Evolutionary conservation across 208 protist genomes (phyloP), one percentile per base, ranked within the genome.

Genomic region (Trypanosoma boissoni): DNA sequence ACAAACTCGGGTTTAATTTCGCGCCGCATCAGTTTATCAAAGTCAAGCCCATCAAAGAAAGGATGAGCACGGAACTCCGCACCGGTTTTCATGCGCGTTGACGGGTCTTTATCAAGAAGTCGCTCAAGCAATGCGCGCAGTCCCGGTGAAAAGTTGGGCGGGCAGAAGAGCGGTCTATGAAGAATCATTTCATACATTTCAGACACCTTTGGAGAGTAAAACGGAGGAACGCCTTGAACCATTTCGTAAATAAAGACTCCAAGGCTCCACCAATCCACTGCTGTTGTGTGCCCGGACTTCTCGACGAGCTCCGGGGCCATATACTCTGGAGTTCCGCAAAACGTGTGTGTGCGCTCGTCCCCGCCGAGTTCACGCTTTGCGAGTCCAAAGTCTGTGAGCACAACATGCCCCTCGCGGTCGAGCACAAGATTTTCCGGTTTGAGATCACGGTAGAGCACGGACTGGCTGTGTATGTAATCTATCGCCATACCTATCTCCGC

Each of bases 221-320:
- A 98, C 3, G 95, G 94, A 10, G 94, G 75, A 16, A 73, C 36
- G 32, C 93, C 94, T 8, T 71, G 32, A 12, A 97, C 64, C 84
- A 98, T 95, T 65, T 97, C 94, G 72, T 96, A 98, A 10, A 98
- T 54, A 39, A 99, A 68, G 23, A 97, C 88, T n/a, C 97, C 97
- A 27, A 97, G 80, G 23, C 75, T 81, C 97, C 97, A 99, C 95
- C 94, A 98, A 64, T 99, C 97, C 2, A 98, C 88, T 12, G 92
- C 86, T 20, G 76, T 91, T 26, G 93, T 97, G 75, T 99, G 92
- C 4, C 76, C 76, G 24, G 83, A 74, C 0, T 84, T 80, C 41
- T 73, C 53, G 12, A 99, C 68, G 18, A 93, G 82, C 72, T 98
- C 94, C 0, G 96, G 92, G 2, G 97, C 82, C 42, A 96, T 72